A percentile compares a stretch with the other conserved stretches of the same genome.
Evolutionary conservation across 2,329 filamentous ascomycete genomes (phyloP).

Genomic region (Calycina marina): DNA sequence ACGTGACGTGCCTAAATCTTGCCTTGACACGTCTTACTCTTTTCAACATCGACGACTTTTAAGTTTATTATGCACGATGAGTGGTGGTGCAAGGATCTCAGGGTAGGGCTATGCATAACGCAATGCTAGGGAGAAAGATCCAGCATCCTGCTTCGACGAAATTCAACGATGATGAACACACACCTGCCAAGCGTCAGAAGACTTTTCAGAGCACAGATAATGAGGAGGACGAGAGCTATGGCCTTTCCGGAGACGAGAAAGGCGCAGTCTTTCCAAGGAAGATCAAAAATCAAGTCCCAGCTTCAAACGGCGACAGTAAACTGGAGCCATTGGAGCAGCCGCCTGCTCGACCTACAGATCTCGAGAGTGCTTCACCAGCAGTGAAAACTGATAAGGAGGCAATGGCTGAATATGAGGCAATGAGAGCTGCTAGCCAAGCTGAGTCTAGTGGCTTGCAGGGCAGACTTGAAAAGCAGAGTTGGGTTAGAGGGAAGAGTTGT

Average conservation of each 20-base stretch:
- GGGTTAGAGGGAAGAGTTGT: slow-evolving; percentile 67
- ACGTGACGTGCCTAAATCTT: slow-evolving; percentile 1
- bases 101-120: slow-evolving; percentile 8
- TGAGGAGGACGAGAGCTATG: slow-evolving; percentile 11
- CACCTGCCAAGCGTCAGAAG: slow-evolving; percentile 19
- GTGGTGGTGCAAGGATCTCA: slow-evolving; percentile 13
- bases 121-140: slow-evolving; percentile 14
- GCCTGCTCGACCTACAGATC: slow-evolving; percentile 39
- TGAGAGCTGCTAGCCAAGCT: slow-evolving; percentile 25
- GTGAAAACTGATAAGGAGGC: slow-evolving; percentile 54
- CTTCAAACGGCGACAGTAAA: slow-evolving; percentile 23
- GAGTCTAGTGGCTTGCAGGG: slow-evolving; percentile 28
- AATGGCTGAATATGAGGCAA: slow-evolving; percentile 65
- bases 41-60: not conserved
- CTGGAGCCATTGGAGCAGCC: slow-evolving; percentile 20
- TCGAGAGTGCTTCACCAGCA: slow-evolving; percentile 57
- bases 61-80: not conserved
- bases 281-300: slow-evolving; percentile 22
- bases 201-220: slow-evolving; percentile 14
- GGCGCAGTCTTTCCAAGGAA: slow-evolving; percentile 4
- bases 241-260: slow-evolving; percentile 16
- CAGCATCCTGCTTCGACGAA: slow-evolving; percentile 16
- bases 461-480: slow-evolving; percentile 42
- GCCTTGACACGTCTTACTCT: not conserved
- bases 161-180: slow-evolving; percentile 11